These are phyloP conservation scores for Spathaspora passalidarum DNA, from an alignment of 805 yeast species.

Conservation along the genomic window DNA sequence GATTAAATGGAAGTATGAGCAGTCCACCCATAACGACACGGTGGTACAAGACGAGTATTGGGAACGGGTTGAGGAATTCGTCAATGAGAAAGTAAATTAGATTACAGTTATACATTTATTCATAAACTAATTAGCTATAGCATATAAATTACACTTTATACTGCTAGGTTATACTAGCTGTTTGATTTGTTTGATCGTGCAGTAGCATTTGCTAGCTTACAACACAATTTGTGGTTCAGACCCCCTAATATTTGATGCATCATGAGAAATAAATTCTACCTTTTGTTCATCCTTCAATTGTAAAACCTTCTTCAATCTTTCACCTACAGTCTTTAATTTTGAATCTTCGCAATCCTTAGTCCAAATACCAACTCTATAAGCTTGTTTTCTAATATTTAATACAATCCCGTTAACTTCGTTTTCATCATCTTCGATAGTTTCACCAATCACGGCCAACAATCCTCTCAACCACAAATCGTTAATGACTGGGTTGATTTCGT, in stretches of 20 bases:
- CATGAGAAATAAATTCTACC: constrained; percentile 77
- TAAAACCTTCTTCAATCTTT: constrained; percentile 80
- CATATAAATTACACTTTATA: too few species aligned
- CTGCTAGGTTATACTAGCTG: too few species aligned
- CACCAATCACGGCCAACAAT: constrained; percentile 88
- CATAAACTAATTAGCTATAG: too few species aligned
- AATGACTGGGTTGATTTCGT: constrained; percentile 56
- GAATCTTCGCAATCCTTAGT: constrained; percentile 71
- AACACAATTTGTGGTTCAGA: constrained; percentile 33
- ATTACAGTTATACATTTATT: too few species aligned
- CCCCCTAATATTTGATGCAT: constrained; percentile 44
- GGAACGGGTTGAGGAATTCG: constrained; percentile 60
- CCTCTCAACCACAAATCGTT: constrained; percentile 93
- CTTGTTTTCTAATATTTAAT: constrained; percentile 79
- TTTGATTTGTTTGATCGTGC: too few species aligned
- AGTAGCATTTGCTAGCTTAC: too few species aligned
- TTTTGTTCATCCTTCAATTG: constrained; percentile 70
- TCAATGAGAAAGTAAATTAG: constrained; percentile 43
- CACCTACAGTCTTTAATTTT: constrained; percentile 72
- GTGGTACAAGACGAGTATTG: constrained; percentile 74
- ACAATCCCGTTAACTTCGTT: constrained; percentile 94
- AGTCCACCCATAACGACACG: constrained; percentile 82
- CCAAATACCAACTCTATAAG: constrained; percentile 88
- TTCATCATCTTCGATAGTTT: constrained; percentile 80
- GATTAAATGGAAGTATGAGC: constrained; percentile 49